Evolutionary conservation across 2,329 filamentous ascomycete species (phyloP).

Genomic region (Aspergillus luchuensis): DNA sequence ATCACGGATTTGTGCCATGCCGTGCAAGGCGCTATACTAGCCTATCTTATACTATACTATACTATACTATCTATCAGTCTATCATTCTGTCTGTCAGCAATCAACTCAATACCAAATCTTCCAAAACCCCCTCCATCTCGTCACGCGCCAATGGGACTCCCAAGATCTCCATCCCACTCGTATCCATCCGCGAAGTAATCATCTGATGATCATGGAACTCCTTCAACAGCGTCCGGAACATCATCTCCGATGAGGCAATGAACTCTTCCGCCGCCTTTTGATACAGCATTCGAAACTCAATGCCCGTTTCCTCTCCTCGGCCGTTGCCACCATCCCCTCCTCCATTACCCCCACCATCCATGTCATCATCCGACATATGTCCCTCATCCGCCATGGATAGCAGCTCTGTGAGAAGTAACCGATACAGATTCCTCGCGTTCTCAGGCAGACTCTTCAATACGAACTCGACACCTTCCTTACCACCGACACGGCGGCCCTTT

Average conservation of each 20-base stretch:
- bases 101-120: slow-evolving; percentile 62
- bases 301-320: slow-evolving; percentile 55
- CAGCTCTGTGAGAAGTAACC: slow-evolving; percentile 81
- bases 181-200: slow-evolving; percentile 85
- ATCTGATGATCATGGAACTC: slow-evolving; percentile 99
- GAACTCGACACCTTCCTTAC: slow-evolving; percentile 87
- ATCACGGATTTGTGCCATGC: slow-evolving; percentile 28
- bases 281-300: slow-evolving; percentile 90
- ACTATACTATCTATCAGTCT: slow-evolving; percentile 3
- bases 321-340: slow-evolving; percentile 21
- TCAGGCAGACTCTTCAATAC: slow-evolving; percentile 88
- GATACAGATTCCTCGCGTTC: slow-evolving; percentile 86
- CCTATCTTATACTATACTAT: slow-evolving; percentile 11
- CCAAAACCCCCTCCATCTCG: slow-evolving; percentile 84
- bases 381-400: slow-evolving; percentile 66
- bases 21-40: too few species aligned
- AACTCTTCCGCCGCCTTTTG: slow-evolving; percentile 96
- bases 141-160: slow-evolving; percentile 83
- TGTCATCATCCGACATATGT: slow-evolving; percentile 54
- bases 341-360: slow-evolving; percentile 38
- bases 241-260: slow-evolving; percentile 94
- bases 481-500: slow-evolving; percentile 75
- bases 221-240: slow-evolving; percentile 89
- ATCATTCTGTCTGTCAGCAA: neutral
- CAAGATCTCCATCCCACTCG: slow-evolving; percentile 79